Conservation (phyloP, 805 yeast genomes). For the Phaffomyces thermotolerans region DNA sequence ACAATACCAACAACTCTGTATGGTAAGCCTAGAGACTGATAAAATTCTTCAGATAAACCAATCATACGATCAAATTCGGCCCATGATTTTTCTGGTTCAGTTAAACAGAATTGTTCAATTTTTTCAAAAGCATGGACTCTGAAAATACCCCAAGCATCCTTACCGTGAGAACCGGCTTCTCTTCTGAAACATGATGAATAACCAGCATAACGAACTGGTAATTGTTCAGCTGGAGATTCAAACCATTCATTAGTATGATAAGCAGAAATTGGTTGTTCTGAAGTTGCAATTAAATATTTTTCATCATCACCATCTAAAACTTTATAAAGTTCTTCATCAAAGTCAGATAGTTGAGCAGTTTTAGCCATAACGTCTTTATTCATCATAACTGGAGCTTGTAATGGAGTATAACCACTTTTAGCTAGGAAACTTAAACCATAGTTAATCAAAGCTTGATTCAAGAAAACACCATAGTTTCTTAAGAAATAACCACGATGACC, state of each 20-base stretch:
- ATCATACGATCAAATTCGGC: conserved; percentile 96
- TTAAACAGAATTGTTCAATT: conserved; percentile 90
- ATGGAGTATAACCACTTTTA: conserved; percentile 71
- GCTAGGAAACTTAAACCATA: conserved; percentile 85
- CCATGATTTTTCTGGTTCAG: conserved; percentile 99
- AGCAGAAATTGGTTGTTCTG: conserved; percentile 98
- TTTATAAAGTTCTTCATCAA: conserved; percentile 96
- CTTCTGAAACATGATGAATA: conserved; percentile 98
- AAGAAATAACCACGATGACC: conserved; percentile 99
- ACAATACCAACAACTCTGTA: conserved; percentile 97
- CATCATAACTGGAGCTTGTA: conserved; percentile 99
- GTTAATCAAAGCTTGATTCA: conserved; percentile 96
- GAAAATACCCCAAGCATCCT: conserved; percentile 99
- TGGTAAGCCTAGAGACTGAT: conserved; percentile 85
- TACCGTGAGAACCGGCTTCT: conserved; percentile 99
- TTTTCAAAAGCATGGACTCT: conserved; percentile 98
- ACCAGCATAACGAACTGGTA: conserved; percentile 96
- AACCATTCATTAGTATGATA: conserved; percentile 98
- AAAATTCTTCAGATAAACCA: conserved; percentile 82
- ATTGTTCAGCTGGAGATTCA: conserved; percentile 92
- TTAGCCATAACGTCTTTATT: conserved; percentile 99
- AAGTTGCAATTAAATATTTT: conserved; percentile 95
- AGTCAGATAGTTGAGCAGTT: conserved; percentile 96
- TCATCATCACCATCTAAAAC: conserved; percentile 96
- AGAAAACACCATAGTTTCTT: conserved; percentile 91